Evolutionary conservation across 2,329 filamentous ascomycete species (phyloP).

Genomic region (Botrytis fragariae): DNA sequence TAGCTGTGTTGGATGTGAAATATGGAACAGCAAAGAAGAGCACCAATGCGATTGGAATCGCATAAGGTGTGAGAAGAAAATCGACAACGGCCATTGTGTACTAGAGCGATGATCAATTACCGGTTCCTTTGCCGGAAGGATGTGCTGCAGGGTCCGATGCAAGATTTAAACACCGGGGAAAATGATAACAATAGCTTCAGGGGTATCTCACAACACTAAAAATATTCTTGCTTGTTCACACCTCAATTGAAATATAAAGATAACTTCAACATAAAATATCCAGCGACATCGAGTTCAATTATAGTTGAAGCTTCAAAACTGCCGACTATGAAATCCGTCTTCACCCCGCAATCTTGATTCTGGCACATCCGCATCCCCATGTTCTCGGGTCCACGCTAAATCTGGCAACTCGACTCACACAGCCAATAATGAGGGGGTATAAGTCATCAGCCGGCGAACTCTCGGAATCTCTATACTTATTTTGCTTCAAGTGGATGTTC

Average conservation of each 20-base stretch:
- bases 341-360: conserved; percentile 13
- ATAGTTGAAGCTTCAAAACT: conserved; percentile 6
- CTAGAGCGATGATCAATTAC: background rate
- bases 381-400: background rate
- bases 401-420: background rate
- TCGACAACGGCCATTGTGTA: conserved; percentile 39
- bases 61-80: conserved; percentile 47
- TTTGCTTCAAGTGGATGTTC: background rate
- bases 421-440: background rate
- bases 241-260: background rate
- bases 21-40: conserved; percentile 39
- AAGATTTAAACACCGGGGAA: background rate
- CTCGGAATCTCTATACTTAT: conserved; percentile 5
- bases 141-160: background rate
- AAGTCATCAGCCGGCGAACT: conserved; percentile 10
- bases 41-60: conserved; percentile 46
- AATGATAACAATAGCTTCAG: background rate
- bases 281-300: conserved; percentile 18
- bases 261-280: background rate
- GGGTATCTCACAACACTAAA: background rate
- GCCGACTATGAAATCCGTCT: conserved; percentile 8
- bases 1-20: conserved; percentile 33
- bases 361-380: background rate
- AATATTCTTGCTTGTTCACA: background rate
- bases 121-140: background rate